Conservation (phyloP, 1,284 basidiomycete genomes). For the Cryptococcus neoformans region DNA sequence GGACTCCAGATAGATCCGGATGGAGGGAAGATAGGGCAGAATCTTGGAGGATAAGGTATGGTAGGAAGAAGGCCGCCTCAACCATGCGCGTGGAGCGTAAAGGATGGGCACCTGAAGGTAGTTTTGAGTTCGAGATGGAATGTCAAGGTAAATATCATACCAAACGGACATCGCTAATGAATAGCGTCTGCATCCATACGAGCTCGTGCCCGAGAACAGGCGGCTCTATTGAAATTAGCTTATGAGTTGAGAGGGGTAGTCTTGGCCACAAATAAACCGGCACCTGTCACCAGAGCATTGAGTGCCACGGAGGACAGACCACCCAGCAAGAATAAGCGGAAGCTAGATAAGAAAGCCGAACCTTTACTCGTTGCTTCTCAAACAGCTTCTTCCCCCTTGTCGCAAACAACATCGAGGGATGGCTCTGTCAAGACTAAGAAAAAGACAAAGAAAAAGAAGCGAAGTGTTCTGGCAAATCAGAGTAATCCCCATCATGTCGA, state of each 20-base stretch:
- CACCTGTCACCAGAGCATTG: conserved; percentile 10
- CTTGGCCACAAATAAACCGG: conserved; percentile 17
- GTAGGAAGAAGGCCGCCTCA: conserved; percentile 17
- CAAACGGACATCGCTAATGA: neutral
- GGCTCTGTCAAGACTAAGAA: conserved; percentile 19
- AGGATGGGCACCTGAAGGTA: conserved; percentile 48
- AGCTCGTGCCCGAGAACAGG: conserved; percentile 22
- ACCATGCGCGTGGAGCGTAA: conserved; percentile 26
- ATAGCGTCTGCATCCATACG: conserved; percentile 24
- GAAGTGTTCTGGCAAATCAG: conserved; percentile 76
- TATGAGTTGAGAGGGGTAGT: conserved; percentile 38
- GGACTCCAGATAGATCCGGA: conserved; percentile 34
- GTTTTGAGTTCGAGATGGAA: conserved; percentile 44
- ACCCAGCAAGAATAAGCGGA: conserved; percentile 14
- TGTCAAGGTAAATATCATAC: conserved; percentile 29
- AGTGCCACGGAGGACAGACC: conserved; percentile 6
- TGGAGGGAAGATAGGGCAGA: conserved; percentile 27
- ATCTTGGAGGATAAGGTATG: conserved; percentile 26
- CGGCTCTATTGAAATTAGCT: conserved; percentile 31
- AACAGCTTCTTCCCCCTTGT: conserved; percentile 3
- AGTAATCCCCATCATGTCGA: conserved; percentile 86
- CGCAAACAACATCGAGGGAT: conserved; percentile 10
- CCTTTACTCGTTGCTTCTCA: neutral
- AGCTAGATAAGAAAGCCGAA: conserved; percentile 19
- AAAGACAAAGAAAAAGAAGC: conserved; percentile 73